A percentile compares a stretch with the other conserved stretches of the same genome.
phyloP scores from a whole-genome alignment of 176 grass and related monocot species.

The Chloris gayana region DNA sequence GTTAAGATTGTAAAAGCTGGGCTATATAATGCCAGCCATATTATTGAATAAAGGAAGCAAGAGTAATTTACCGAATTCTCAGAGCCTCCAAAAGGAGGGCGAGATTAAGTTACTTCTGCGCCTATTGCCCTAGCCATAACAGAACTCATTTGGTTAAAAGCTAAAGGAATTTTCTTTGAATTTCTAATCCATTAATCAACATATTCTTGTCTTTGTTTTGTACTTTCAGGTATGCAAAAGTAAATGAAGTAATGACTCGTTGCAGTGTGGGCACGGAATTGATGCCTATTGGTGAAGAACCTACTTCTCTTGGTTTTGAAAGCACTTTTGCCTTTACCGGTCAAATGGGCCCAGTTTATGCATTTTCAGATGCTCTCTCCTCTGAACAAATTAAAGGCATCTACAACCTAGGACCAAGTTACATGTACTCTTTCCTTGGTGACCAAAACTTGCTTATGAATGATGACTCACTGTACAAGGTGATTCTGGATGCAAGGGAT shows the following conservation, averaged over 20 bases:
- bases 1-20: no score
- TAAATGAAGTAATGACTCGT: conserved; percentile 82
- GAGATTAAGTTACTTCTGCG: no score
- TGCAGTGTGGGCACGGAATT: conserved; percentile 88
- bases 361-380: conserved; percentile 85
- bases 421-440: conserved; percentile 97
- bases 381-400: conserved; percentile 94
- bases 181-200: conserved; percentile 29
- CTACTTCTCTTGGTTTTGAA: conserved; percentile 73
- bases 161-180: conserved; percentile 22
- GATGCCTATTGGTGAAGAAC: conserved; percentile 83
- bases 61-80: no score
- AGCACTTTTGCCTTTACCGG: conserved; percentile 79
- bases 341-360: conserved; percentile 96
- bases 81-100: no score
- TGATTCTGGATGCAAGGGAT: conserved; percentile 79
- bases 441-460: conserved; percentile 81
- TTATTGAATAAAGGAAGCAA: no score
- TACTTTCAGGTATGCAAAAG: conserved; percentile 88
- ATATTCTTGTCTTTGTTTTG: conserved; percentile 37
- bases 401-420: conserved; percentile 93
- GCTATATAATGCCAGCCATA: no score
- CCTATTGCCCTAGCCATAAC: no score
- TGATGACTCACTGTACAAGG: conserved; percentile 72
- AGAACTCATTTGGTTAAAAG: conserved; percentile 1